These are phyloP conservation scores for Pichia cabralensis DNA, from an alignment of 805 yeast genomes.

Conservation along the genomic window DNA sequence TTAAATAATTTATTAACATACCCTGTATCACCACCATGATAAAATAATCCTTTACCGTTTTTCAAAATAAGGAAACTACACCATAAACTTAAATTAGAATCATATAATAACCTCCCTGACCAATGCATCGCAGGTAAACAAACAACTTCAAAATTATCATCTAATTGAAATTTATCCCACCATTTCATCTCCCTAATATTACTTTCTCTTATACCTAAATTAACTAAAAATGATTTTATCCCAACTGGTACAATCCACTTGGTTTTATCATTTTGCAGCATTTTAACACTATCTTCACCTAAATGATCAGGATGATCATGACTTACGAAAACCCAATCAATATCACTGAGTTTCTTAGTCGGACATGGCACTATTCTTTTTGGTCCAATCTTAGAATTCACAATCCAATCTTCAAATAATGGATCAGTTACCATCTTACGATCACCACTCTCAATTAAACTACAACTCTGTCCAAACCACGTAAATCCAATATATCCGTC, in stretches of 20 bases:
- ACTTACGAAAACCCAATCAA: slow-evolving; percentile 70
- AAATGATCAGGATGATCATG: slow-evolving; percentile 96
- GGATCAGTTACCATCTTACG: slow-evolving; percentile 77
- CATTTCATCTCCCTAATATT: slow-evolving; percentile 69
- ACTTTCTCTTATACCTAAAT: slow-evolving; percentile 44
- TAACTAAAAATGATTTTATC: slow-evolving; percentile 45
- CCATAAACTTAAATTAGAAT: slow-evolving; percentile 79
- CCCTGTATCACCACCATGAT: slow-evolving; percentile 95
- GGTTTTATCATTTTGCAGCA: slow-evolving; percentile 39
- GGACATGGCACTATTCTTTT: slow-evolving; percentile 71
- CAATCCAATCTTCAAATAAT: slow-evolving; percentile 54
- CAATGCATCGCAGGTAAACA: slow-evolving; percentile 96
- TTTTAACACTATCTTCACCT: slow-evolving; percentile 48
- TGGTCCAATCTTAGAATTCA: slow-evolving; percentile 65
- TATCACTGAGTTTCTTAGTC: no score
- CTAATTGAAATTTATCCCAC: slow-evolving; percentile 61
- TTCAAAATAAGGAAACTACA: slow-evolving; percentile 69
- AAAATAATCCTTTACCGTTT: slow-evolving; percentile 61
- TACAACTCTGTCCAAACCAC: slow-evolving; percentile 92
- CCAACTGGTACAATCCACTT: slow-evolving; percentile 89
- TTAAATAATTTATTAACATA: slow-evolving; percentile 66
- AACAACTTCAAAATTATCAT: slow-evolving; percentile 61
- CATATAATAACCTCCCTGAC: slow-evolving; percentile 81
- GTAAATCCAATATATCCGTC: slow-evolving; percentile 53
- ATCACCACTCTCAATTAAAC: slow-evolving; percentile 41